phyloP scores from a whole-genome alignment of 768 basidiomycete genomes.

The Mycena amicta region DNA sequence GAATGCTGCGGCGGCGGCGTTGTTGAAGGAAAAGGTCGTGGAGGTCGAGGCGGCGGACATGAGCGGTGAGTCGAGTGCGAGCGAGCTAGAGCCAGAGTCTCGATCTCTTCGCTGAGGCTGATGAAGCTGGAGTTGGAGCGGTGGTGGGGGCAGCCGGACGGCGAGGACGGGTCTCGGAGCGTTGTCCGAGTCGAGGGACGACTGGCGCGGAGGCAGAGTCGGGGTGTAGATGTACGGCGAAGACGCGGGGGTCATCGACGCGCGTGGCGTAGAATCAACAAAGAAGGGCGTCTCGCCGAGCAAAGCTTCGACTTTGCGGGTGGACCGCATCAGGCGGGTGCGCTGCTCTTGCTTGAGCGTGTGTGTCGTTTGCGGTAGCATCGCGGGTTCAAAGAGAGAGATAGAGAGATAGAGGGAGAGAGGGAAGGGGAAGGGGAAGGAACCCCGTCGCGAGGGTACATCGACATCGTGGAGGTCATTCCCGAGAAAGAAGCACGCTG shows the following conservation, averaged over 20 bases:
- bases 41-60: not conserved
- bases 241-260: not conserved
- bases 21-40: not conserved
- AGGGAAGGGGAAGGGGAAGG: no score
- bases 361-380: constrained; percentile 8
- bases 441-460: no score
- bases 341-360: not conserved
- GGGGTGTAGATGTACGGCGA: not conserved
- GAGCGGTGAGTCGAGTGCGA: not conserved
- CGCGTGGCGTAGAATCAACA: not conserved
- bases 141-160: not conserved
- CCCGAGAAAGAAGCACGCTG: no score
- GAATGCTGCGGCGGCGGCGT: not conserved
- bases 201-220: not conserved
- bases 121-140: not conserved
- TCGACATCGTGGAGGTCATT: no score
- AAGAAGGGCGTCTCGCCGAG: constrained; percentile 2
- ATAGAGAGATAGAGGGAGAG: no score
- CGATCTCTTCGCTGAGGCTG: not conserved
- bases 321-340: not conserved
- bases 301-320: not conserved
- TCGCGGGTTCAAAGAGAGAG: constrained; percentile 10
- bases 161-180: not conserved
- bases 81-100: not conserved
- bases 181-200: not conserved